phyloP scores from a whole-genome alignment of 2,329 filamentous ascomycete genomes.

The Venturia carpophila region DNA sequence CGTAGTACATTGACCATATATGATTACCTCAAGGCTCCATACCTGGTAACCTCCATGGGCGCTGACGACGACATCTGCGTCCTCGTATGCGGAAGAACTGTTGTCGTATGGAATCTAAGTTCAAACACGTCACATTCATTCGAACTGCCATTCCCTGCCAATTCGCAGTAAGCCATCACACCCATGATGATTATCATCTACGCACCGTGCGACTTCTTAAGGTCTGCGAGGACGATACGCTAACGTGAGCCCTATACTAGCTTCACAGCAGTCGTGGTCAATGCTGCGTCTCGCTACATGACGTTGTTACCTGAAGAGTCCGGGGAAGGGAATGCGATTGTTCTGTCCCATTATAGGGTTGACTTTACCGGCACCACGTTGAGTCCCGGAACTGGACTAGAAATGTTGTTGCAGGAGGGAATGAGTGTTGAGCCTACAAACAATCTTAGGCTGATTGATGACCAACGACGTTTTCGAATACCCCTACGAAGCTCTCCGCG shows the following conservation, averaged over 20 bases:
- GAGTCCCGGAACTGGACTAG: slow-evolving; percentile 8
- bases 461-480: slow-evolving; percentile 4
- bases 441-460: background rate
- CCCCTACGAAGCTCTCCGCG: slow-evolving; percentile 2
- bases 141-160: slow-evolving; percentile 3
- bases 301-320: slow-evolving; percentile 9
- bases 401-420: background rate
- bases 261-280: slow-evolving; percentile 1
- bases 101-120: background rate
- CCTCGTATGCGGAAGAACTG: background rate
- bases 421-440: slow-evolving; percentile 9
- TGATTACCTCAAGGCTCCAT: slow-evolving; percentile 2
- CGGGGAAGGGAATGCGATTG: background rate
- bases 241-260: background rate
- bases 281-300: slow-evolving; percentile 4
- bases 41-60: background rate
- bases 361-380: slow-evolving; percentile 8
- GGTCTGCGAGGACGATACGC: background rate
- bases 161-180: slow-evolving; percentile 4
- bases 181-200: background rate
- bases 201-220: background rate
- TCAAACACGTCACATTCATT: background rate
- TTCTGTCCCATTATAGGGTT: slow-evolving; percentile 5
- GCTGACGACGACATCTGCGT: slow-evolving; percentile 1
- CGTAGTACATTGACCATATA: background rate